phyloP scores from a whole-genome alignment of 2,329 filamentous ascomycete genomes.

The Cadophora gregata region DNA sequence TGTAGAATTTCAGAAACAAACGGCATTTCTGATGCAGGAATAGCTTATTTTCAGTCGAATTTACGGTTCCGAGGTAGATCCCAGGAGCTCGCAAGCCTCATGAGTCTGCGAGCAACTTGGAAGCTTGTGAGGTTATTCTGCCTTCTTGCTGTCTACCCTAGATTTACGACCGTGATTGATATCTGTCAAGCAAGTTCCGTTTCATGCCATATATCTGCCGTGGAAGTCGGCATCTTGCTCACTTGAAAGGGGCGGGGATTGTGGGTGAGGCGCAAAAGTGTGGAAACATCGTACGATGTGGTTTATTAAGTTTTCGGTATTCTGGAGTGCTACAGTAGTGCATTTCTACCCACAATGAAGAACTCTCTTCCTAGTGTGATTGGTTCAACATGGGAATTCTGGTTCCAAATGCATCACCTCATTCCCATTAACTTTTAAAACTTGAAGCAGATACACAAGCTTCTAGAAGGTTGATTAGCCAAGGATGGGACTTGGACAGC shows the following conservation, averaged over 20 bases:
- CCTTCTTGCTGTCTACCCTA: not conserved
- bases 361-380: not conserved
- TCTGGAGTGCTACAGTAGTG: not conserved
- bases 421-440: not conserved
- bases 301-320: not conserved
- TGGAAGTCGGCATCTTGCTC: slow-evolving; percentile 4
- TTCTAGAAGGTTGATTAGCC: not conserved
- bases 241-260: not conserved
- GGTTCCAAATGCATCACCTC: not conserved
- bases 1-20: not conserved
- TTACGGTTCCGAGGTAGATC: not conserved
- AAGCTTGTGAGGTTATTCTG: not conserved
- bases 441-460: not conserved
- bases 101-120: not conserved
- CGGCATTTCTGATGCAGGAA: not conserved
- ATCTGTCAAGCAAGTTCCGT: not conserved
- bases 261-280: not conserved
- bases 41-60: not conserved
- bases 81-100: not conserved
- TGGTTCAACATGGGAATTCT: not conserved
- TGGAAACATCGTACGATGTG: not conserved
- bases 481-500: not conserved
- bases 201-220: not conserved
- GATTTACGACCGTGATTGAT: not conserved
- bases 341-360: not conserved